Percentiles rank a stretch among this genome's conserved stretches.
These are phyloP conservation scores for Stellera chamaejasme DNA, from an alignment of 345 rosid species.

Conservation along the genomic window DNA sequence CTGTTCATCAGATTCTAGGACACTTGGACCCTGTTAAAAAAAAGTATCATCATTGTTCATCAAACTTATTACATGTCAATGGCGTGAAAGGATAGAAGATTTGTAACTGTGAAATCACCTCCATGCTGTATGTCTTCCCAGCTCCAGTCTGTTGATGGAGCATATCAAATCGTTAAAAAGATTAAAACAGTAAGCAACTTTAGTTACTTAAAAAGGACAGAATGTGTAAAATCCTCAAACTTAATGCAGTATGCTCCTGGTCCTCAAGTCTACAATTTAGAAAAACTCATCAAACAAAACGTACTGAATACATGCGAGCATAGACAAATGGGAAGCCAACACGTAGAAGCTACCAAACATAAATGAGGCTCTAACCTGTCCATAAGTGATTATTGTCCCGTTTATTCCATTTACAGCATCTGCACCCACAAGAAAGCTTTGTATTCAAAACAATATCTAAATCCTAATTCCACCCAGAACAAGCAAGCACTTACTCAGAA, in stretches of 20 bases:
- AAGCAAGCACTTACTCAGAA: constrained; percentile 5
- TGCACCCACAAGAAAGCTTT: constrained; percentile 16
- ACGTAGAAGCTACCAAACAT: too few species aligned
- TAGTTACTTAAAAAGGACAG: too few species aligned
- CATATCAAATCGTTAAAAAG: constrained; percentile 3
- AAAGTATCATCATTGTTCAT: not conserved
- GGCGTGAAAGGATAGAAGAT: not conserved
- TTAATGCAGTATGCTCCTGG: too few species aligned
- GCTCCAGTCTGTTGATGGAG: constrained; percentile 73
- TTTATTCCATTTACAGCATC: constrained; percentile 59
- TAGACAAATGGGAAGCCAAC: too few species aligned
- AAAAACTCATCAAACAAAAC: too few species aligned
- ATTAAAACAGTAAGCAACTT: not conserved
- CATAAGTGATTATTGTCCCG: constrained; percentile 79
- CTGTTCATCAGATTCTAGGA: constrained; percentile 42
- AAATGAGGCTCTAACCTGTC: constrained; percentile 46
- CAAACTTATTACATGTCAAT: not conserved
- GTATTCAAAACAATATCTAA: not conserved
- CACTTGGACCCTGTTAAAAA: constrained; percentile 49
- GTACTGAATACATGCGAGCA: too few species aligned
- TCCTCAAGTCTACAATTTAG: too few species aligned
- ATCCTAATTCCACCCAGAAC: too few species aligned
- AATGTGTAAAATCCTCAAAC: too few species aligned
- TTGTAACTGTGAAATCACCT: constrained; percentile 31
- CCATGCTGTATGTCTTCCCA: constrained; percentile 86